Conservation (phyloP, 2,329 filamentous ascomycete species). For the Talaromyces sp. region DNA sequence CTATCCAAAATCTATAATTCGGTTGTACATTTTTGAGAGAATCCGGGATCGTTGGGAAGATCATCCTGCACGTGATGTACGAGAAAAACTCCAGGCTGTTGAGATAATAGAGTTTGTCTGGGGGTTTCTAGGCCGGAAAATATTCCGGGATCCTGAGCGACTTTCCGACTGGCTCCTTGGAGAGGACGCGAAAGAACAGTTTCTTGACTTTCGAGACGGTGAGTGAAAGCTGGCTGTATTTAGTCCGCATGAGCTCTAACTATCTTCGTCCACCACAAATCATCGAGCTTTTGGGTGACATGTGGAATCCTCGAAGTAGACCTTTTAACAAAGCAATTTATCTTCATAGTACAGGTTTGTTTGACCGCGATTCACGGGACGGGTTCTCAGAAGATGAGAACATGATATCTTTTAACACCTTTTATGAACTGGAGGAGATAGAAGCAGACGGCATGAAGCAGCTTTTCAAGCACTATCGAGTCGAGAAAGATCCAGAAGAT, state of each 20-base stretch:
- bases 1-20: not conserved
- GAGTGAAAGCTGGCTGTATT: not conserved
- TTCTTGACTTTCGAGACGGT: not conserved
- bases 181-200: not conserved
- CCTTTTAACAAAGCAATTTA: not conserved
- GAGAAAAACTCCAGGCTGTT: conserved; percentile 4
- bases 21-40: not conserved
- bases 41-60: not conserved
- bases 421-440: not conserved
- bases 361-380: not conserved
- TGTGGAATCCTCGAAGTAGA: not conserved
- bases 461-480: not conserved
- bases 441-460: not conserved
- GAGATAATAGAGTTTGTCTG: conserved; percentile 6
- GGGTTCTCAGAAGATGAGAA: not conserved
- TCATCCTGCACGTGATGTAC: not conserved
- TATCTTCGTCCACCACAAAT: conserved; percentile 5
- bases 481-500: too few species aligned
- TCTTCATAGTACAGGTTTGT: not conserved
- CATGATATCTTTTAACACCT: too few species aligned
- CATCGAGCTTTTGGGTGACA: conserved; percentile 4
- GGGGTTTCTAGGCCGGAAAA: conserved; percentile 4
- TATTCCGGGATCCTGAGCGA: not conserved
- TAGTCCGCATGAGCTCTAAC: not conserved
- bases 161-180: not conserved